Evolutionary conservation across 2,329 filamentous ascomycete species (phyloP), one percentile per base, ranked within the genome.

Genomic region (Coleophoma crateriformis): DNA sequence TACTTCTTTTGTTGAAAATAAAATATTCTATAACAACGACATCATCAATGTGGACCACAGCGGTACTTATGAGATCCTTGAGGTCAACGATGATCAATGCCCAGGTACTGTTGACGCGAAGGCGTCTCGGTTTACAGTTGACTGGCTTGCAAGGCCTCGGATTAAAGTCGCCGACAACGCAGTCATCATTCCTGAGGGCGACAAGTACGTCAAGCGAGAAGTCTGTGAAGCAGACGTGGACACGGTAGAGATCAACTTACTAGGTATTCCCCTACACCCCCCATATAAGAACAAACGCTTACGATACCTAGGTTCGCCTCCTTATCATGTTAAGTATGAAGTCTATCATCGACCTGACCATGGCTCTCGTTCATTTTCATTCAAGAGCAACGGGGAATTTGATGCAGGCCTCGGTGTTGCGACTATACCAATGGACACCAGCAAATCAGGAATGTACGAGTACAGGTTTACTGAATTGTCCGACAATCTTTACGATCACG

Each of bases 221-320:
- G 85, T 99, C 32, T 99, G 94, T 63, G 91, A 99, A 71, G 92
- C 92, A 32, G 92, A 97, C 54, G 87, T 96, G 61, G 92, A 96
- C 66, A 83, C 84, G 3, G 84, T 96, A 49, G 90, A 96, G 61
- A 73, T 99, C 47, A 78, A 79, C 40, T 78, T 99, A 54, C 80
- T 80, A 64, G 92, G 90, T 81, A 79, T 70, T 76, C 64, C 39
- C 37, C 45, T 17, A 33, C 6, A 41, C 19, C 27, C 17, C 7
- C 17, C 12, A 35, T 4, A 44, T 2, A n/a, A 14, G 7, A n/a
- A 45, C 15, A 14, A 32, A 43, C 41, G 40, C 54, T 57, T 53
- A 27, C 27, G 6, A 27, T 10, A 10, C 6, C 27, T 33, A 88
- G 85, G 88, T 49, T 79, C 85, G 46, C 80, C 91, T 34, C 94